Percentiles rank a stretch among this genome's conserved stretches.
Conservation (phyloP, 2,329 filamentous ascomycete genomes). For the Diaporthe sp. region DNA sequence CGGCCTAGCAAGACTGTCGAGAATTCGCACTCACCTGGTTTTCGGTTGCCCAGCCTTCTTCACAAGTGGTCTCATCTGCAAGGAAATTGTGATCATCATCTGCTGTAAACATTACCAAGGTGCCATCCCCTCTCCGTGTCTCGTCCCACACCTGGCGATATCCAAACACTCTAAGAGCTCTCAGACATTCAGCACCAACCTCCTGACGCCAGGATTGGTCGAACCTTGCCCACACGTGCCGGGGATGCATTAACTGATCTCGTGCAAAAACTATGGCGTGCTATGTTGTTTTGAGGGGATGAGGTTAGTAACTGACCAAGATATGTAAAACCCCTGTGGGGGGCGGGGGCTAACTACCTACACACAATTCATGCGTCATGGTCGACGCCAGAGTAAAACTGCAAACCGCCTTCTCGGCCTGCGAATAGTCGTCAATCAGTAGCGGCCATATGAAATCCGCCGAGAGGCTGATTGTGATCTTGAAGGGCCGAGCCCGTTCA, state of each 20-base stretch:
- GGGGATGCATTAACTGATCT: neutral
- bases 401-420: constrained; percentile 31
- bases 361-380: constrained; percentile 32
- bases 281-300: neutral
- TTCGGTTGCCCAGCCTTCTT: constrained; percentile 34
- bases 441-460: constrained; percentile 31
- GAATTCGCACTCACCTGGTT: constrained; percentile 13
- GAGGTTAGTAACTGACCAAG: neutral
- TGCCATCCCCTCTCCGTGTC: fast-evolving
- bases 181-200: neutral
- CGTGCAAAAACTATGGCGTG: constrained; percentile 8
- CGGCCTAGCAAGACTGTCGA: neutral
- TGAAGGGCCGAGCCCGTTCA: neutral
- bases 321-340: too few species aligned
- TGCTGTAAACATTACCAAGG: neutral
- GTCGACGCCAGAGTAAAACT: constrained; percentile 23
- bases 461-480: constrained; percentile 2
- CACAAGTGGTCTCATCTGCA: neutral
- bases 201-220: constrained; percentile 3
- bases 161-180: constrained; percentile 3
- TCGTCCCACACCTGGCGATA: neutral
- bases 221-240: neutral
- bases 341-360: neutral
- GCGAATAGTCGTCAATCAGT: constrained; percentile 30
- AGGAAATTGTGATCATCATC: neutral